A percentile compares a stretch with the other conserved stretches of the same genome.
Evolutionary conservation across 2,329 filamentous ascomycete species (phyloP).

Genomic region (Trichoderma harzianum): DNA sequence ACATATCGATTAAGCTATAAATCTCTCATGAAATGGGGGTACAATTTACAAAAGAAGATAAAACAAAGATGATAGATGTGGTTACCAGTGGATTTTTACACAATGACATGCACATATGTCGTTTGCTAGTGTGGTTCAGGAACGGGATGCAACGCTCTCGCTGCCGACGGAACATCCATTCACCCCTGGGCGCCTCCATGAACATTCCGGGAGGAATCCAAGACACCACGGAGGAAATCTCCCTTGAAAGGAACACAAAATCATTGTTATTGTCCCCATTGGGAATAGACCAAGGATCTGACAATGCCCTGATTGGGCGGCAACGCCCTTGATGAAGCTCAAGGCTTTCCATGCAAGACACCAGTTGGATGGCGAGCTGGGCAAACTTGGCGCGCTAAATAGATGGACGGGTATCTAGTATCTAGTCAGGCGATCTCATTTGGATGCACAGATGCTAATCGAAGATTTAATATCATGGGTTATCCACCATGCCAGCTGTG

Average conservation of each 20-base stretch:
- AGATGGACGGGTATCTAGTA: conserved; percentile 2
- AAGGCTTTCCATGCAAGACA: conserved; percentile 4
- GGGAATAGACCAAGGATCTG: neutral
- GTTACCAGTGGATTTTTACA: neutral
- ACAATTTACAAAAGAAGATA: too few species aligned
- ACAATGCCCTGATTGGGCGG: neutral
- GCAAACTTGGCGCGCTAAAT: conserved; percentile 6
- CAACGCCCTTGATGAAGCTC: neutral
- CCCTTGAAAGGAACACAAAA: neutral
- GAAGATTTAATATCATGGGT: conserved; percentile 9
- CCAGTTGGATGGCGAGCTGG: neutral
- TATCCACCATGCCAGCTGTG: neutral
- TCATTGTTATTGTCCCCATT: neutral
- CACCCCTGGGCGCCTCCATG: neutral
- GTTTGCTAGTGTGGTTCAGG: neutral
- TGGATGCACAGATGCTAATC: neutral
- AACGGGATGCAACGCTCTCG: neutral
- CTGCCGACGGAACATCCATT: neutral
- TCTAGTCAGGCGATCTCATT: neutral
- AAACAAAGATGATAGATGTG: neutral
- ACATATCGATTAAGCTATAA: conserved; percentile 69
- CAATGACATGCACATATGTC: neutral
- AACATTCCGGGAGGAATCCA: neutral
- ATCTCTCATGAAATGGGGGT: neutral
- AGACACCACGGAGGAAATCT: neutral